Percentiles rank a stretch among this genome's conserved stretches.
These are phyloP conservation scores for Aspergillus pseudonomiae DNA, from an alignment of 2,329 filamentous ascomycete species.

Conservation along the genomic window DNA sequence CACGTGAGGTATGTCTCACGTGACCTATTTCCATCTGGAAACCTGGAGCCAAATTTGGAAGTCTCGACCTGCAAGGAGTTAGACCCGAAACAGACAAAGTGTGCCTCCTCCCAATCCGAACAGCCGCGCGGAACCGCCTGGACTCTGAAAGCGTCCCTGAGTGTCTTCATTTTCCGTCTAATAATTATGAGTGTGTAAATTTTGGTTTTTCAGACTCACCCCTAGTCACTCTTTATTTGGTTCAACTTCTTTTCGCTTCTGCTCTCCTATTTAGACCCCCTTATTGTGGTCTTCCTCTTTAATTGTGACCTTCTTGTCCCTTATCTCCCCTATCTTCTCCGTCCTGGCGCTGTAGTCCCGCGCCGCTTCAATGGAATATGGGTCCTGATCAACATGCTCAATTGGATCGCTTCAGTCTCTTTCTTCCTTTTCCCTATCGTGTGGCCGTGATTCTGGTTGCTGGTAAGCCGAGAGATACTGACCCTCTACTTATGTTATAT, in stretches of 20 bases:
- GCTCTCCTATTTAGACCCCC: not conserved
- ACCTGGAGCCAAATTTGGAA: constrained; percentile 13
- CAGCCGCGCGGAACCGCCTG: constrained; percentile 23
- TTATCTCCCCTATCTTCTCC: constrained; percentile 15
- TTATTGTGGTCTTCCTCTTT: not conserved
- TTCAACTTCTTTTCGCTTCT: not conserved
- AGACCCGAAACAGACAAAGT: constrained; percentile 17
- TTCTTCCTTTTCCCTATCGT: constrained; percentile 86
- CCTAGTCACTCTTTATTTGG: constrained; percentile 38
- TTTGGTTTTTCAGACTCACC: constrained; percentile 30
- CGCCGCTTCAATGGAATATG: constrained; percentile 43
- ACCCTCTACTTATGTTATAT: not conserved
- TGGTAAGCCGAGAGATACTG: constrained; percentile 57
- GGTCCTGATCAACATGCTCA: constrained; percentile 44
- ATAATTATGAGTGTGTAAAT: constrained; percentile 18
- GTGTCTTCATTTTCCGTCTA: constrained; percentile 20
- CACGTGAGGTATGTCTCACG: constrained; percentile 15
- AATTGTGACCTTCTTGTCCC: constrained; percentile 9
- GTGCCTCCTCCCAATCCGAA: constrained; percentile 8
- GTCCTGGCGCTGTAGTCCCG: constrained; percentile 18
- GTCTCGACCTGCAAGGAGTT: constrained; percentile 10
- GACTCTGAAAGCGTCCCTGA: constrained; percentile 23
- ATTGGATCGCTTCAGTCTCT: constrained; percentile 82
- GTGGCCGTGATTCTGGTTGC: constrained; percentile 83
- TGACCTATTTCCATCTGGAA: constrained; percentile 7